Conservation (phyloP, 1,284 basidiomycete species). For the Puccinia polysora region DNA sequence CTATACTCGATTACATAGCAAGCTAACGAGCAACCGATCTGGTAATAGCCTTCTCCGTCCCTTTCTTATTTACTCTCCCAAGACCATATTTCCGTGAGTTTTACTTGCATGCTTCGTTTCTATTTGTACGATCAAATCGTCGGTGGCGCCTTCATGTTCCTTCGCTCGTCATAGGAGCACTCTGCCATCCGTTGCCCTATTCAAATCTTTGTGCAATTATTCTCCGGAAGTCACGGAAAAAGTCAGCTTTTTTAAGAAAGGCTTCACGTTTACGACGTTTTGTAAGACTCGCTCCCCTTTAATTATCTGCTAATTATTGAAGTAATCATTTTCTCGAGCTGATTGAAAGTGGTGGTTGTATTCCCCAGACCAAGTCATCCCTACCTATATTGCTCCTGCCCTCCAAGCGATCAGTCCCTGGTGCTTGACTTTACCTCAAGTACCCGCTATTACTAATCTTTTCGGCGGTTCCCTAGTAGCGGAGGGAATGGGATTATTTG, state of each 20-base stretch:
- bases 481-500: conserved; percentile 33
- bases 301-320: not conserved
- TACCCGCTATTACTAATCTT: conserved; percentile 27
- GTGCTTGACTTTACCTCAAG: conserved; percentile 38
- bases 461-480: conserved; percentile 34
- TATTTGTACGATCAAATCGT: not conserved
- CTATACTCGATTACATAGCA: not conserved
- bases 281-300: conserved; percentile 15
- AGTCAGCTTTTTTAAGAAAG: conserved; percentile 26
- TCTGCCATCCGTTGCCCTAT: conserved; percentile 38
- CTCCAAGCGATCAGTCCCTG: conserved; percentile 43
- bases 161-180: conserved; percentile 8
- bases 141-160: not conserved
- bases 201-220: conserved; percentile 14
- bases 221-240: not conserved
- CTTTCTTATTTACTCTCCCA: conserved; percentile 34
- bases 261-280: conserved; percentile 7
- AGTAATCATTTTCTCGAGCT: not conserved
- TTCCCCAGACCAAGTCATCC: conserved; percentile 27
- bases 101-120: not conserved
- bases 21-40: not conserved
- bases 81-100: conserved; percentile 28
- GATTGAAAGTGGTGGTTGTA: not conserved
- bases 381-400: conserved; percentile 36
- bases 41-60: conserved; percentile 23